Conservation (phyloP, 2,329 filamentous ascomycete genomes). For the Fusarium liriodendri region DNA sequence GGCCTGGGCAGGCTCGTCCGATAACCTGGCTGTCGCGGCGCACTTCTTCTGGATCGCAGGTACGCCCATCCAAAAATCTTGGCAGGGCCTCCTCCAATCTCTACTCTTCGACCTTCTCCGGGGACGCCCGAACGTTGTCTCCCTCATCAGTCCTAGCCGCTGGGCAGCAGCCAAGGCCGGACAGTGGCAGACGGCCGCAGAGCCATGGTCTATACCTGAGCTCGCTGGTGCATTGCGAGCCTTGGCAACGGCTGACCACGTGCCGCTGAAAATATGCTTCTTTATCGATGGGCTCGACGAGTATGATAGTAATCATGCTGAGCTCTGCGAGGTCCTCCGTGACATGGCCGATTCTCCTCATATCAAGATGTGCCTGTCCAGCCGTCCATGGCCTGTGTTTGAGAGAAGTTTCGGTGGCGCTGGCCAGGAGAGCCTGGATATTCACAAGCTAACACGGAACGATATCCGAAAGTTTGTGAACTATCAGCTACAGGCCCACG, state of each 20-base stretch:
- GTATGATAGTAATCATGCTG: background rate
- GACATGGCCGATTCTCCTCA: background rate
- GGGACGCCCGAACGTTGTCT: background rate
- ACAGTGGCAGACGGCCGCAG: background rate
- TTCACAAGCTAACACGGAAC: background rate
- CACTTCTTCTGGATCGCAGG: background rate
- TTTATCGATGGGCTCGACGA: constrained; percentile 3
- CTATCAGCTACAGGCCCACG: background rate
- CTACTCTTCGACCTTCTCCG: background rate
- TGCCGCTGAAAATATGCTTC: background rate
- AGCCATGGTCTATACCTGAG: background rate
- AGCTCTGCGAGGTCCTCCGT: background rate
- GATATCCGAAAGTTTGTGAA: background rate
- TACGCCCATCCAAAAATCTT: background rate
- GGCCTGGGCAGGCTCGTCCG: background rate
- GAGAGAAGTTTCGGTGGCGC: background rate
- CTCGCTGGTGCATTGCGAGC: background rate
- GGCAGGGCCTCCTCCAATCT: background rate
- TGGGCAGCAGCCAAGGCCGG: background rate
- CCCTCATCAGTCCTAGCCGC: background rate
- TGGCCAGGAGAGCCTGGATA: background rate
- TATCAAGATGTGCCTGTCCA: background rate
- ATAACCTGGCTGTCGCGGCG: background rate
- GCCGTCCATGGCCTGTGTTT: background rate
- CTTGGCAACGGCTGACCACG: background rate